Percentiles rank a stretch among this genome's conserved stretches.
phyloP scores from a whole-genome alignment of 768 basidiomycete genomes.

The Suillus brevipes region DNA sequence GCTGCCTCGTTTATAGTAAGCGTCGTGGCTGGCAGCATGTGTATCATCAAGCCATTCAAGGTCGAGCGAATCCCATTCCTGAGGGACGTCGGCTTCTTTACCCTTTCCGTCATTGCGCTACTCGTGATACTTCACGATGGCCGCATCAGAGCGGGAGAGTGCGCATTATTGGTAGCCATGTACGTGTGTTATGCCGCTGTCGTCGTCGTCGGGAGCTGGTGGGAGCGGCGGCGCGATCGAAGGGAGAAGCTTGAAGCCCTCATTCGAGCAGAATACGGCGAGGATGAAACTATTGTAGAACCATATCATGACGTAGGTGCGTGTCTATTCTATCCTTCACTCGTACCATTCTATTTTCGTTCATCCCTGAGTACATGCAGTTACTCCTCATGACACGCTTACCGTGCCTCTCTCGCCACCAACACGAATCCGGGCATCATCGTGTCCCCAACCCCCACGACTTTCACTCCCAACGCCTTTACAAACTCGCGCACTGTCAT shows the following conservation, averaged over 20 bases:
- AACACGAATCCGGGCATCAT: conserved; percentile 40
- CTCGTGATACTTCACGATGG: conserved; percentile 79
- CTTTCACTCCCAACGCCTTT: conserved; percentile 41
- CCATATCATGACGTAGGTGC: conserved; percentile 45
- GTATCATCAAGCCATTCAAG: conserved; percentile 91
- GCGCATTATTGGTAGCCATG: conserved; percentile 63
- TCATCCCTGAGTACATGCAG: conserved; percentile 16
- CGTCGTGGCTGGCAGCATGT: conserved; percentile 97
- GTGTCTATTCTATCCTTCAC: conserved; percentile 39
- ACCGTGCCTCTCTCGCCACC: conserved; percentile 31
- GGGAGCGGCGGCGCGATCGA: conserved; percentile 56
- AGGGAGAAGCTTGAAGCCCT: conserved; percentile 48
- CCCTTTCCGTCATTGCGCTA: conserved; percentile 74
- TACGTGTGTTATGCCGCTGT: conserved; percentile 77
- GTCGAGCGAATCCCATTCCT: conserved; percentile 81
- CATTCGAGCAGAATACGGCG: conserved; percentile 59
- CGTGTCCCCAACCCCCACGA: conserved; percentile 39
- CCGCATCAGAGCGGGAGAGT: conserved; percentile 69
- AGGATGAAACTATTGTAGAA: conserved; percentile 40
- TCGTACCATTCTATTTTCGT: background rate
- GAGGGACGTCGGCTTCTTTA: conserved; percentile 94
- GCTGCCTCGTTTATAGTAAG: conserved; percentile 96
- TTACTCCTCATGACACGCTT: conserved; percentile 8
- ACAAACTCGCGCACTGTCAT: conserved; percentile 30
- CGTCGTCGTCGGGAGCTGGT: conserved; percentile 81